Evolutionary conservation across 169 alveolate species (phyloP).

Genomic region (Eimeria brunetti): DNA sequence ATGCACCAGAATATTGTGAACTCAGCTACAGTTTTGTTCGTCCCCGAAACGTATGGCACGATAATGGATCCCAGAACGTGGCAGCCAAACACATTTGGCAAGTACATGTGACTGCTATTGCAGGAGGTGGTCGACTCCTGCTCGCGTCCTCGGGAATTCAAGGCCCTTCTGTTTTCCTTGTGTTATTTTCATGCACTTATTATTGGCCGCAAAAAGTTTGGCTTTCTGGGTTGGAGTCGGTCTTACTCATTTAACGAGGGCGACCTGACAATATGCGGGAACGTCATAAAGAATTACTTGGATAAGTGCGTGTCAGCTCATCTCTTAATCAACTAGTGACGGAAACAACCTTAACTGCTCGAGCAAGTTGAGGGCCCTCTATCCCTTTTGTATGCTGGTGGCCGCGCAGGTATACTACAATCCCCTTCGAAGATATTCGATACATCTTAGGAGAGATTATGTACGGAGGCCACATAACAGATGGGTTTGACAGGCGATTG

Average conservation of each 20-base stretch:
- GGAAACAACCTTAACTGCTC: not conserved
- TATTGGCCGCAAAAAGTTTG: slow-evolving; percentile 97
- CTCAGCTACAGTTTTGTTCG: not conserved
- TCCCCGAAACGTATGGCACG: not conserved
- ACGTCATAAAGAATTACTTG: slow-evolving; percentile 95
- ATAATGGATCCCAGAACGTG: not conserved
- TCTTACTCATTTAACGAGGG: slow-evolving; percentile 98
- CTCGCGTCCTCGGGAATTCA: slow-evolving; percentile 95
- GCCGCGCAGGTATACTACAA: slow-evolving; percentile 89
- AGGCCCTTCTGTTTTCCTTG: slow-evolving; percentile 95
- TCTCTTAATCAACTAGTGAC: not conserved
- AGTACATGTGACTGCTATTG: slow-evolving; percentile 23
- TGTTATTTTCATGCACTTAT: slow-evolving; percentile 97
- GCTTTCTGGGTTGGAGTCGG: slow-evolving; percentile 97
- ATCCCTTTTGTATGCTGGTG: not conserved
- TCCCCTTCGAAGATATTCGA: slow-evolving; percentile 97
- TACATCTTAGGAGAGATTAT: slow-evolving; percentile 98
- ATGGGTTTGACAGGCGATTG: slow-evolving; percentile 98
- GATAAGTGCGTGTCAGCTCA: slow-evolving; percentile 82
- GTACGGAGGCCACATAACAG: slow-evolving; percentile 99
- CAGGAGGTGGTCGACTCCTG: slow-evolving; percentile 88
- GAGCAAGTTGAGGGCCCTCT: not conserved
- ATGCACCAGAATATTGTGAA: not conserved
- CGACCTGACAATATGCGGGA: slow-evolving; percentile 97
- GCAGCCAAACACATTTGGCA: not conserved